A percentile compares a stretch with the other conserved stretches of the same genome.
Conservation (phyloP, 257 asterid species). For the Forsythia viridissima region DNA sequence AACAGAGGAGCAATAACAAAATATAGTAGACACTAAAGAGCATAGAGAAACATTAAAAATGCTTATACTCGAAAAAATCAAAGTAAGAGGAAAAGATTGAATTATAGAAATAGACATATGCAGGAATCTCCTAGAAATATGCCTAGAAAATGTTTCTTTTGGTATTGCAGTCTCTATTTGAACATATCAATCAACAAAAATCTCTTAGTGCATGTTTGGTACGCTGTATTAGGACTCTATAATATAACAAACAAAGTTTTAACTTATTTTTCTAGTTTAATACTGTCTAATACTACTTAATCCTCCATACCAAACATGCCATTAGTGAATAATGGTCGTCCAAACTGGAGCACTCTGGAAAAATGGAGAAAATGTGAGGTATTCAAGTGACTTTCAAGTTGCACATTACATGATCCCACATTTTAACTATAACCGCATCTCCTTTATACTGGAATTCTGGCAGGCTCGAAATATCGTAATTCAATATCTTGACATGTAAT, state of each 20-base stretch:
- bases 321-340: background rate
- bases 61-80: background rate
- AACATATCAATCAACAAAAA: background rate
- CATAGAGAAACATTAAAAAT: background rate
- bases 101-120: background rate
- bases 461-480: background rate
- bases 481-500: constrained; percentile 2
- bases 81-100: background rate
- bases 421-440: background rate
- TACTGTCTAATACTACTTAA: background rate
- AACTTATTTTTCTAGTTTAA: too few species aligned
- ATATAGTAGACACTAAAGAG: constrained; percentile 6
- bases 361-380: background rate
- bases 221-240: background rate
- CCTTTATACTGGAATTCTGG: background rate
- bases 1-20: background rate
- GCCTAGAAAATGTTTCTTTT: background rate
- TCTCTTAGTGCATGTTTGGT: background rate
- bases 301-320: background rate
- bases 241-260: too few species aligned
- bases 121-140: background rate
- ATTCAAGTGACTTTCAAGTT: background rate
- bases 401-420: background rate
- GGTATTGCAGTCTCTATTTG: background rate
- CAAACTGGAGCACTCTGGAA: background rate